Evolutionary conservation across 2,329 filamentous ascomycete species (phyloP).

Genomic region (Allantophomopsis cytisporea): DNA sequence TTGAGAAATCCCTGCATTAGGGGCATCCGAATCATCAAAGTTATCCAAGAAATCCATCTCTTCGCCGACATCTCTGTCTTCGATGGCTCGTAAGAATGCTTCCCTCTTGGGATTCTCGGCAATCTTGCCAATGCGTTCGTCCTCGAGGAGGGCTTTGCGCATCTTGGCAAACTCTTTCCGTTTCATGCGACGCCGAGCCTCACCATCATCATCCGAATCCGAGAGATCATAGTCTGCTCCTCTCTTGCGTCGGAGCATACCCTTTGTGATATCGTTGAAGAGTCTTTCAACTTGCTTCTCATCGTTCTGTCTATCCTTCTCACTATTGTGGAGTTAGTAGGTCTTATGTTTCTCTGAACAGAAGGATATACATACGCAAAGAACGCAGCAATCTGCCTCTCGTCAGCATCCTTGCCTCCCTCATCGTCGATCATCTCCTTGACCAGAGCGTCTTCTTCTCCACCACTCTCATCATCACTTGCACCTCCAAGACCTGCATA

Average conservation of each 20-base stretch:
- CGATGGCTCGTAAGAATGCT: slow-evolving; percentile 82
- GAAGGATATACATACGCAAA: slow-evolving; percentile 58
- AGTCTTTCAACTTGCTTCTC: slow-evolving; percentile 84
- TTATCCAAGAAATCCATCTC: slow-evolving; percentile 63
- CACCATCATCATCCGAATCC: slow-evolving; percentile 80
- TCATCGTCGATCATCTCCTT: slow-evolving; percentile 87
- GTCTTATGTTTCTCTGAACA: slow-evolving; percentile 1
- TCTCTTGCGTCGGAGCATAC: slow-evolving; percentile 70
- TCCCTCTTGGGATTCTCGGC: slow-evolving; percentile 78
- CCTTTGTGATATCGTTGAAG: slow-evolving; percentile 84
- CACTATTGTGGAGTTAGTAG: slow-evolving; percentile 29
- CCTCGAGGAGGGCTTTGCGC: slow-evolving; percentile 74
- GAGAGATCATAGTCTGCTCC: slow-evolving; percentile 73
- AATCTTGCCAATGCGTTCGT: slow-evolving; percentile 84
- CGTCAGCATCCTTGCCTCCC: slow-evolving; percentile 62
- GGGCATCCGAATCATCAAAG: slow-evolving; percentile 24
- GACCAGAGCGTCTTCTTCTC: slow-evolving; percentile 60
- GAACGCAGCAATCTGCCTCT: slow-evolving; percentile 70
- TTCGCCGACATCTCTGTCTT: slow-evolving; percentile 66
- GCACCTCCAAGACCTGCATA: slow-evolving; percentile 87
- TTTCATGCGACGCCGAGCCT: slow-evolving; percentile 67
- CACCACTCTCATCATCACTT: slow-evolving; percentile 74
- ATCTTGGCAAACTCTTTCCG: slow-evolving; percentile 82
- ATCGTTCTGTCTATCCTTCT: slow-evolving; percentile 66
- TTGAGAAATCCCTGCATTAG: slow-evolving; percentile 24